Base-by-base conservation (phyloP, 352 stramenopile genomes). In the Pythium vanterpoolii region DNA sequence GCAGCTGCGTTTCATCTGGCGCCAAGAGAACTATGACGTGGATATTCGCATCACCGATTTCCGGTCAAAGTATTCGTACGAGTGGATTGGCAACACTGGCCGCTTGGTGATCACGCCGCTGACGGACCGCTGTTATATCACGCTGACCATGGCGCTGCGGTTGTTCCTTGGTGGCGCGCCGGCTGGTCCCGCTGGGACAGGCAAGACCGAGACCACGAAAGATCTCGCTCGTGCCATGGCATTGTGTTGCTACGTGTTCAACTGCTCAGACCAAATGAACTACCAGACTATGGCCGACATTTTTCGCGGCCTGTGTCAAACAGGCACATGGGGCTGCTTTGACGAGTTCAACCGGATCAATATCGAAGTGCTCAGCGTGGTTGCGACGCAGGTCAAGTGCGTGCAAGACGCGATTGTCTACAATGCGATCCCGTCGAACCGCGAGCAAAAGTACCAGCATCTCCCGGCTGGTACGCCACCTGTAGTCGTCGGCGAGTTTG, bases 1-100 rank as follows among this genome's bases (percentile, higher is more conserved):
- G 52, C 87, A 96, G 33, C 55, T 96, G 5, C 86, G 86, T 2
- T 94, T 95, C 52, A 96, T 92, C 39, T 96, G 89, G 83, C 80
- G 95, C n/a, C 90, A 97, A 46, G 85, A 95, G 59, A 96, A 92
- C 55, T 90, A 96, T 58, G 95, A 98, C 63, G 95, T 98, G 0
- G 95, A 98, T 59, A 98, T 98, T 34, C 91, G 92, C 16, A 98
- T 98, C 68, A 98, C 90, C 11, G 95, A 98, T 68, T 98, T 98
- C 62, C 79, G 88, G 0, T 98, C 89, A 61, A 98, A 98, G 53
- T 95, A 95, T 48, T 94, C 82, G 44, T 95, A 95, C 66, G 86
- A 95, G 55, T 93, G 82, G 83, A 92, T 94, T 43, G 86, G 86
- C 11, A 95, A 95, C 62, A 93, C 83, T 9, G 90, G 93, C 31